phyloP scores from a whole-genome alignment of 2,329 filamentous ascomycete species.

The Pyrenochaeta sp. region DNA sequence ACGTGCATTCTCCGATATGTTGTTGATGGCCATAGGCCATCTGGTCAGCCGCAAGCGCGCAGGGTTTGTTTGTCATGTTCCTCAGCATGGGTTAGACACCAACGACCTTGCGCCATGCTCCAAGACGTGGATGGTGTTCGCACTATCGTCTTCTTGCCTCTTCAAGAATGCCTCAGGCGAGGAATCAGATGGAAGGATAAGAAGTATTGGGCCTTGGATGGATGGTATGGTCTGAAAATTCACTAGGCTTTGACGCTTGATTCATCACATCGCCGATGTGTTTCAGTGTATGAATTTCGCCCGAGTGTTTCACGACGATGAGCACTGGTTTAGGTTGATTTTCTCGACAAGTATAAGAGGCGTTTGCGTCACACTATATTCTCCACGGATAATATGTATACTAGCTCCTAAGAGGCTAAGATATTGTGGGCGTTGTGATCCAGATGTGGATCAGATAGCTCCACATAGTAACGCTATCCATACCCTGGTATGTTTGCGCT shows the following conservation, averaged over 20 bases:
- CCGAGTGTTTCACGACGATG: not conserved
- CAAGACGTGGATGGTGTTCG: conserved; percentile 14
- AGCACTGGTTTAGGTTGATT: not conserved
- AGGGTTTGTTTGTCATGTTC: conserved; percentile 18
- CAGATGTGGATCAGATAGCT: not conserved
- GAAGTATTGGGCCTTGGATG: conserved; percentile 12
- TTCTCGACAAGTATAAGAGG: not conserved
- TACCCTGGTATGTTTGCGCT: not conserved
- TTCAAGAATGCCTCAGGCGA: not conserved
- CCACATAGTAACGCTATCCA: not conserved
- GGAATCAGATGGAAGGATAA: conserved; percentile 8
- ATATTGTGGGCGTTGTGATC: not conserved
- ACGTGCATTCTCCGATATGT: conserved; percentile 19
- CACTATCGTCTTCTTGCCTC: conserved; percentile 24
- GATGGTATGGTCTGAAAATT: not conserved
- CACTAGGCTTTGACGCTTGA: not conserved
- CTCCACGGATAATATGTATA: not conserved
- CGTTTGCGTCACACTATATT: not conserved
- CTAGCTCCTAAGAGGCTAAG: not conserved
- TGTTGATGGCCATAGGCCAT: conserved; percentile 11
- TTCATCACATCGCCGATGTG: not conserved
- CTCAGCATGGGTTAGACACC: not conserved
- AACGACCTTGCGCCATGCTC: conserved; percentile 21
- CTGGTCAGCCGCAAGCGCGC: conserved; percentile 6
- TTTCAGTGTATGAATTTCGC: not conserved